Evolutionary conservation across 2,329 filamentous ascomycete genomes (phyloP), one percentile per base, ranked within the genome.

Genomic region (Sporothrix brasiliensis): DNA sequence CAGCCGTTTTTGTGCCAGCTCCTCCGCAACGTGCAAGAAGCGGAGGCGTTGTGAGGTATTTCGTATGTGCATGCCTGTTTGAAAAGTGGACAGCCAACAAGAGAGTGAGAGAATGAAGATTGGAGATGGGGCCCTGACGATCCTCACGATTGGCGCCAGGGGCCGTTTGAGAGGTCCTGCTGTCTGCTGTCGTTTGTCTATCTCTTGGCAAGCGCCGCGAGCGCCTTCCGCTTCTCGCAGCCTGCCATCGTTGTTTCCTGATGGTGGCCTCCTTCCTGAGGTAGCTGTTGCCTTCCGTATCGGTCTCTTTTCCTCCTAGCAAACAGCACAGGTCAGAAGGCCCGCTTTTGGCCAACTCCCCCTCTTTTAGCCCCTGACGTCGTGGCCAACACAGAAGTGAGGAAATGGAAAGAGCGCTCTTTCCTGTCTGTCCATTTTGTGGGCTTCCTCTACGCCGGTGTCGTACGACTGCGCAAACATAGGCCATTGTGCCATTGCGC

Each of bases 71-170:
- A 14, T 14, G 41, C 10, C 52, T 21, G 30, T 54, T 24, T 30
- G 21, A 61, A 44, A 60, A 24, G 54, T 58, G 54, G 54, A 21
- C 30, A 21, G 49, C 49, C 52, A 44, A 53, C 52, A 54, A 21
- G n/a, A 21, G 21, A 56, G 53, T 39, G 53, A 27, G 54, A 41
- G n/a, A 44, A 27, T 10, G 39, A 44, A 50, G 49, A 50, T 44
- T 16, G 60, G 61, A 49, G 47, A 50, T 50, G 41, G 61, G 44
- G 44, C 61, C 61, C 61, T 65, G 61, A 65, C 61, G 61, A 65
- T 65, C 61, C 50, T 50, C 44, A 34, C 44, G 24, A 30, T 27
- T 65, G 44, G 24, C 24, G 61, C 61, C 47, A 65, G 61, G 61
- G 61, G 60, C 14, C 9, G 9, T 30, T 30, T 3, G 30, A 21